phyloP scores from a whole-genome alignment of 1,284 basidiomycete genomes.

The Heimioporus punctisporus region DNA sequence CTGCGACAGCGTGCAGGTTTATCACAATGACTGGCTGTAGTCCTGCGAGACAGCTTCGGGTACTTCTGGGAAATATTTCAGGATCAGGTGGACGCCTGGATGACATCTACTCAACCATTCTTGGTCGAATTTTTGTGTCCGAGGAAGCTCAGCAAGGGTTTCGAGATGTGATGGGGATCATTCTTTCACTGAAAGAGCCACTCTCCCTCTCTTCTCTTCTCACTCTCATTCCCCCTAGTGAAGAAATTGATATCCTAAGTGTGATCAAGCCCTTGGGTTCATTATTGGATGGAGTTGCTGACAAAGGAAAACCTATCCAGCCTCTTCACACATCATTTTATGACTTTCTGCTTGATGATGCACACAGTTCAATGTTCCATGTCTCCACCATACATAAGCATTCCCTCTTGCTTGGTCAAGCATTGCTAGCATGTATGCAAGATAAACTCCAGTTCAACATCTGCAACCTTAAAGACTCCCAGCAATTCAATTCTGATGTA shows the following conservation, averaged over 20 bases:
- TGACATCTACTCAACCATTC: no score
- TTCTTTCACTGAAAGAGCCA: no score
- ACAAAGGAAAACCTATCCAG: no score
- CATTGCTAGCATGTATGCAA: conserved; percentile 14
- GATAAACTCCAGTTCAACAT: conserved; percentile 20
- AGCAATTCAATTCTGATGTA: conserved; percentile 7
- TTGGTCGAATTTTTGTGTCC: no score
- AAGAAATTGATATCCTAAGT: no score
- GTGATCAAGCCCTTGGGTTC: no score
- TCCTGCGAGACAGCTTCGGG: background rate
- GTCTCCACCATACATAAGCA: conserved; percentile 13
- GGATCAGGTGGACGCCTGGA: no score
- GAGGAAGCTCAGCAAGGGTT: no score
- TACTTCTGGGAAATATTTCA: background rate
- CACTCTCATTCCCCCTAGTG: no score
- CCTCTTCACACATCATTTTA: background rate
- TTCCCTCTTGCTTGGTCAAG: conserved; percentile 13
- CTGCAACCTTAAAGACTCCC: conserved; percentile 21
- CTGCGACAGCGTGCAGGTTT: background rate
- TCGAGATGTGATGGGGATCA: no score
- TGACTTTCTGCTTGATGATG: background rate
- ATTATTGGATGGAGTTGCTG: no score
- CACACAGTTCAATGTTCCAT: conserved; percentile 8
- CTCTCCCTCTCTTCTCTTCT: no score
- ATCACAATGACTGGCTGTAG: conserved; percentile 3